Percentiles rank a stretch among this genome's conserved stretches.
phyloP scores from a whole-genome alignment of 2,329 filamentous ascomycete genomes.

The Bimuria novae-zelandiae region DNA sequence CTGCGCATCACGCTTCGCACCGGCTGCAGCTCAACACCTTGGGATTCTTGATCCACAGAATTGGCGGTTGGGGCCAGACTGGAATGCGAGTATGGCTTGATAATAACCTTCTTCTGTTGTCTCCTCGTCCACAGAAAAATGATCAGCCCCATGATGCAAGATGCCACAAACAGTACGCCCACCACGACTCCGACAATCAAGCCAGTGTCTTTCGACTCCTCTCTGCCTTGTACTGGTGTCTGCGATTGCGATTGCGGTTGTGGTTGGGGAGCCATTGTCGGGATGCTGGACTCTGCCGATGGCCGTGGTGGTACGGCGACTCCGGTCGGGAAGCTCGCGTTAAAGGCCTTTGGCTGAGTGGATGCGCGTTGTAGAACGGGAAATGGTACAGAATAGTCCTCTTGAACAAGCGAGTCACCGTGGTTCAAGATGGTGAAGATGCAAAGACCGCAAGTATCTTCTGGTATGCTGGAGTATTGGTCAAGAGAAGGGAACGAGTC shows the following conservation, averaged over 20 bases:
- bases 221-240: neutral
- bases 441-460: slow-evolving; percentile 8
- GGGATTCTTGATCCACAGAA: neutral
- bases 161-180: slow-evolving; percentile 1
- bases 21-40: slow-evolving; percentile 4
- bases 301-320: neutral
- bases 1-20: slow-evolving; percentile 9
- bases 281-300: neutral
- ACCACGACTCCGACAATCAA: slow-evolving; percentile 11
- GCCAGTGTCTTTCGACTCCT: neutral
- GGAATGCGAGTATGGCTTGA: neutral
- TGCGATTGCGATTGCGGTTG: neutral
- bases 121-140: slow-evolving; percentile 4
- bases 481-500: slow-evolving; percentile 1
- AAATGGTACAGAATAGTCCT: slow-evolving; percentile 10
- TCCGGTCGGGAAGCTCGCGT: slow-evolving; percentile 4
- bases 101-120: neutral
- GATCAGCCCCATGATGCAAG: neutral
- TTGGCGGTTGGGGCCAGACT: neutral
- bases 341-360: slow-evolving; percentile 3
- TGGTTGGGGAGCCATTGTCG: neutral
- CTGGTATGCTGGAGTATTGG: neutral
- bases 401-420: neutral
- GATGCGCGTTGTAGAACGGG: neutral
- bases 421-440: neutral